A percentile compares a stretch with the other conserved stretches of the same genome.
phyloP scores from a whole-genome alignment of 257 asterid species.

The Solanum ossicruentum region DNA sequence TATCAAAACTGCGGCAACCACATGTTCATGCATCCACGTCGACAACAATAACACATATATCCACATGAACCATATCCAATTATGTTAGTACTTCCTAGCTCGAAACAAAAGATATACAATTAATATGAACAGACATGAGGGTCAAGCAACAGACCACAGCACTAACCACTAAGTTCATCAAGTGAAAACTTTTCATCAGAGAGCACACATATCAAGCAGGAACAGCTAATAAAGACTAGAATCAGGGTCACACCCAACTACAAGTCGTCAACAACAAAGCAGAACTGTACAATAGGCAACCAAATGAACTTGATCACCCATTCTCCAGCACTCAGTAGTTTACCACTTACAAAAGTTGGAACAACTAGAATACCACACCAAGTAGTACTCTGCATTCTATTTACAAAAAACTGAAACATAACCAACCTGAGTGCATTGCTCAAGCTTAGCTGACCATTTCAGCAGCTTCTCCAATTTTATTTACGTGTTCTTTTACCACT shows the following conservation, averaged over 20 bases:
- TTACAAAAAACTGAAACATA: slow-evolving; percentile 12
- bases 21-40: not conserved
- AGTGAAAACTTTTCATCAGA: not conserved
- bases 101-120: not conserved
- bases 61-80: not conserved
- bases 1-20: not conserved
- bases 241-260: not conserved
- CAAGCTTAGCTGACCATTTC: slow-evolving; percentile 50
- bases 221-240: not conserved
- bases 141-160: not conserved
- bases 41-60: not conserved
- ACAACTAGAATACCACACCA: not conserved
- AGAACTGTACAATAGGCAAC: not conserved
- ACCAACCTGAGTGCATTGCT: slow-evolving; percentile 53
- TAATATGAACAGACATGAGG: not conserved
- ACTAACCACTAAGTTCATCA: not conserved
- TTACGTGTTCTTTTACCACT: slow-evolving; percentile 47
- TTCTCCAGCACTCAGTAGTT: not conserved
- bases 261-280: not conserved
- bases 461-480: slow-evolving; percentile 37
- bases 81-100: not conserved
- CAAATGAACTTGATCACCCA: not conserved
- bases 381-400: slow-evolving; percentile 14
- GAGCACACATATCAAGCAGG: not conserved
- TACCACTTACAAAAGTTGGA: not conserved